Evolutionary conservation across 306 rosid species (phyloP).

Genomic region (Erythrophleum fordii): DNA sequence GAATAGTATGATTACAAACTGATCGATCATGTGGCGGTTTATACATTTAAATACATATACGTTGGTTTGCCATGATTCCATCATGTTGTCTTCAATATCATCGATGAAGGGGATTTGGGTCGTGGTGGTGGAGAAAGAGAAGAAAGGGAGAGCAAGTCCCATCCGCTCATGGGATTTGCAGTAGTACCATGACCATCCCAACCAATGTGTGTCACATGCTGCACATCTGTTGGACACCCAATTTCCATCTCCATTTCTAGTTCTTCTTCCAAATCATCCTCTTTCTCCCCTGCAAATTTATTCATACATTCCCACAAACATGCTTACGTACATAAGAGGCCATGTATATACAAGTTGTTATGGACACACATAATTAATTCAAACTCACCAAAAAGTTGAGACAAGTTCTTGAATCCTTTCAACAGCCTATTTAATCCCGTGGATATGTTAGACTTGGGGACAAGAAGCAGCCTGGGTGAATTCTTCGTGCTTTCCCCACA

Average conservation of each 20-base stretch:
- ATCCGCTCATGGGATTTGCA: constrained; percentile 44
- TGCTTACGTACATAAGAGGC: too few relatives aligned
- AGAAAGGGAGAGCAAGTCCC: constrained; percentile 63
- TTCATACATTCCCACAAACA: too few relatives aligned
- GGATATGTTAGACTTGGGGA: constrained; percentile 70
- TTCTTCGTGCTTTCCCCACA: constrained; percentile 66
- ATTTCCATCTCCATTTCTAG: constrained; percentile 77
- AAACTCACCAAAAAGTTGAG: constrained; percentile 81
- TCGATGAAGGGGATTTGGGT: too few relatives aligned
- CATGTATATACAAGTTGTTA: not conserved
- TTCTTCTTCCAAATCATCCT: constrained; percentile 49
- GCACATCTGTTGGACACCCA: constrained; percentile 91
- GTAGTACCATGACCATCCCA: constrained; percentile 58
- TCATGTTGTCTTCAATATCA: too few relatives aligned
- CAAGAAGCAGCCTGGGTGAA: constrained; percentile 49
- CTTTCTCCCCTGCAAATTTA: constrained; percentile 59
- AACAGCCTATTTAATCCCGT: constrained; percentile 64
- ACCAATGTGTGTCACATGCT: constrained; percentile 98
- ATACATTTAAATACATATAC: constrained; percentile 41
- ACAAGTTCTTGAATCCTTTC: constrained; percentile 91
- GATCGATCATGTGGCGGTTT: not conserved
- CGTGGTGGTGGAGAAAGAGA: constrained; percentile 31
- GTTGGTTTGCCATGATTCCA: too few relatives aligned
- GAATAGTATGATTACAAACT: not conserved
- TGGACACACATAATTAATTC: not conserved